Base-by-base conservation (phyloP, 768 basidiomycete species). In the Calocybe gangraenosa region DNA sequence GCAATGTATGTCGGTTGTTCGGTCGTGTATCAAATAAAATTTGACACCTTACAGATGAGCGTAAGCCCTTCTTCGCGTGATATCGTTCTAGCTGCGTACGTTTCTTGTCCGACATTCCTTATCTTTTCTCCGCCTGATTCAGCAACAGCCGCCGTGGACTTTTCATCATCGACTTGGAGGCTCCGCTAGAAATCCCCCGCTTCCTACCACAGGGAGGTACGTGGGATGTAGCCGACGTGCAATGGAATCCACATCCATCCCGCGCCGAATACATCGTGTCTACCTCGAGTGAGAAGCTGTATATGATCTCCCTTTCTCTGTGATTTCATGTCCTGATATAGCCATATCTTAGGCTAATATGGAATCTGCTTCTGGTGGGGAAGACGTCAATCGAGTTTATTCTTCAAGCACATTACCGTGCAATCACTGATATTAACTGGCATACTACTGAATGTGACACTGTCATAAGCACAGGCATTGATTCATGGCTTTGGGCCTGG, bases 351-450 rank as follows among this genome's bases (percentile, higher is more conserved):
- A 87, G 87, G 34, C 74, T 99, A 2, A 91, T 99, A 47, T 99
- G 96, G 95, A 96, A 98, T 65, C 69, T 97, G n/a, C 62, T 79
- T 44, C 68, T 85, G 34, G 63, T 73, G 13, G 81, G 81, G 13
- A 85, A 87, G 55, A 86, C 84, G 1, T 84, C 86, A 2, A 91
- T 99, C 25, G 76, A 92, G 53, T 81, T 88, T 48, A 83, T 91
- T 23, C 73, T 97, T 3, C 84, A 85, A 49, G 86, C 89, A 1
- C 96, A 99, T 59, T 90, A 92, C 50, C 83, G 95, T 36, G 92
- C 93, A 3, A 93, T 99, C 43, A 97, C 96, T 2, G 96, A 99
- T 58, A 91, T 98, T 58, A 98, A 99, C 59, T 99, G 95, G 95
- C 90, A 92, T 57, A 85, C 86, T 0, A 76, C 77, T 3, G 84